Base-by-base conservation (phyloP, 208 protist genomes). In the Balamuthia mandrillaris region DNA sequence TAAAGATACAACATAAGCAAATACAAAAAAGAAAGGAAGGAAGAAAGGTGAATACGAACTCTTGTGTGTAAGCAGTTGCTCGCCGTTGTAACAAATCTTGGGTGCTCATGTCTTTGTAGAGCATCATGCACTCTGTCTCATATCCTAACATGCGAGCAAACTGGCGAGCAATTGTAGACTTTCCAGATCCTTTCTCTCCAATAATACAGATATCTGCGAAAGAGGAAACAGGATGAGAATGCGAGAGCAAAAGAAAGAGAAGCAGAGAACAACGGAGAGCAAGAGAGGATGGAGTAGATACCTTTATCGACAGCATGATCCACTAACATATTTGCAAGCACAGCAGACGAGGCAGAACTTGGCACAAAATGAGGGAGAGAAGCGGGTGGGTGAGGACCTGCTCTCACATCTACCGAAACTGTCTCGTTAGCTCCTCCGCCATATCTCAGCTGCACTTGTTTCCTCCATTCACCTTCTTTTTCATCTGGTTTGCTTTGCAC, bases 41-140 rank as follows among this genome's bases (percentile, higher is more conserved):
- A 56, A n/a, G 18, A 56, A 18, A 56, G n/a, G n/a, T 56, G 18
- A 56, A 56, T 56, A 56, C 49, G n/a, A 56, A n/a, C 49, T 56
- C 96, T 82, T 97, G 92, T 31, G 33, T 85, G 37, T 65, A 47
- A 18, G 49, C 44, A 37, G 96, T 98, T 47, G 91, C 91, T 81
- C 96, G 92, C 33, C 95, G 91, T 90, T 97, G 95, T 27, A 98
- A 94, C 54, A 98, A 89, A 77, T 98, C 96, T 39, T 95, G 93
- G 54, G 94, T 90, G 21, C 94, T 95, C 96, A 97, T 97, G 85
- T 98, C 96, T 86, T 89, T 97, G 97, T 21, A 96, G 79, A 87
- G 95, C 93, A 89, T 96, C 78, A 84, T 44, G 51, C 63, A 82
- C 52, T 72, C 52, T 39, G 78, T 84, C 35, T 84, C 72, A 33